These are phyloP conservation scores for Talaromyces islandicus DNA, from an alignment of 2,329 filamentous ascomycete species.

Conservation along the genomic window DNA sequence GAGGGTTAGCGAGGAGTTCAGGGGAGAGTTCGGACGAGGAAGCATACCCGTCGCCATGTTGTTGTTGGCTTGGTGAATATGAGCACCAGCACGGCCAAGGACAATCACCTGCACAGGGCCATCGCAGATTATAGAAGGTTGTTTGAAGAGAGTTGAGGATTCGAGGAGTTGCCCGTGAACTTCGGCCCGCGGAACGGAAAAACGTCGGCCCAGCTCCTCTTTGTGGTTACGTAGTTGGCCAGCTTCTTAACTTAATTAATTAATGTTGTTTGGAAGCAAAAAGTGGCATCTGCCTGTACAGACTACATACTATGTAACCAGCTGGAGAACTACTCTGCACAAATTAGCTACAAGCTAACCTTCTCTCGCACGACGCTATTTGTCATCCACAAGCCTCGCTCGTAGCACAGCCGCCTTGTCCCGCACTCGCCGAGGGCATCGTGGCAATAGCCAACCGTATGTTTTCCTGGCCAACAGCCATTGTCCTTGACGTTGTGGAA, in stretches of 20 bases:
- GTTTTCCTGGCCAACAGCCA: not conserved
- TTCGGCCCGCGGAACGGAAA: not conserved
- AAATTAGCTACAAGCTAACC: not conserved
- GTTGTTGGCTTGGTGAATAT: not conserved
- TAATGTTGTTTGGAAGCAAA: too few relatives aligned
- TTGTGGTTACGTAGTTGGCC: not conserved
- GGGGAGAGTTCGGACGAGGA: not conserved
- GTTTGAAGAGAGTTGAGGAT: not conserved
- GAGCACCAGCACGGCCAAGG: not conserved
- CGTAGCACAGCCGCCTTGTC: not conserved
- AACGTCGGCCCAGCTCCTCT: not conserved
- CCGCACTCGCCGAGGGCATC: not conserved
- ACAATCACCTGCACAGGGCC: not conserved
- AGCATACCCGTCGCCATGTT: slow-evolving; percentile 13
- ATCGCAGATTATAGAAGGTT: not conserved
- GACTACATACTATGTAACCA: too few relatives aligned
- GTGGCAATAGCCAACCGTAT: not conserved
- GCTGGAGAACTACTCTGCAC: not conserved
- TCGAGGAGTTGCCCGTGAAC: not conserved
- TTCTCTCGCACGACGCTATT: not conserved
- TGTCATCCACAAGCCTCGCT: not conserved
- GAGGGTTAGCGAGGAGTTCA: not conserved
- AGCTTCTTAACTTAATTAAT: too few relatives aligned
- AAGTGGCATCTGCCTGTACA: too few relatives aligned
- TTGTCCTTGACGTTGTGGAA: not conserved